Evolutionary conservation across 192 early-diverging fungal genomes (phyloP).

Genomic region (Tieghemiomyces parasiticus): DNA sequence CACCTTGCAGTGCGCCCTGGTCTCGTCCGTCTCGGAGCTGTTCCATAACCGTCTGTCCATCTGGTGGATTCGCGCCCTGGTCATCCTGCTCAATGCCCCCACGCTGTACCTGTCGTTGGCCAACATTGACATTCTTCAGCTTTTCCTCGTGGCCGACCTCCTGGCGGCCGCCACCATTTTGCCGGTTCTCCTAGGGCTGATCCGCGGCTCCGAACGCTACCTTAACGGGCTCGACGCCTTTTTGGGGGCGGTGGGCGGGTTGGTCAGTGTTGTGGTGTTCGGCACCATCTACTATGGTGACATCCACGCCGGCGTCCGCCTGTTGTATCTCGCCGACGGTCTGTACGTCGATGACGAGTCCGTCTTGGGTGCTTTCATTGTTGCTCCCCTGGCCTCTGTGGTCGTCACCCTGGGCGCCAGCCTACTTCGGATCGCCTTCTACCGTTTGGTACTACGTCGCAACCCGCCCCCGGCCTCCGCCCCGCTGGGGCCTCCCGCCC

Average conservation of each 20-base stretch:
- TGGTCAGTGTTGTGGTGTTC: constrained; percentile 33
- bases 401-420: background rate
- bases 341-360: constrained; percentile 35
- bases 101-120: constrained; percentile 36
- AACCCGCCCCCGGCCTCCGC: too few species aligned
- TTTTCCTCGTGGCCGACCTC: constrained; percentile 46
- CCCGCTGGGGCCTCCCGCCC: too few species aligned
- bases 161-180: constrained; percentile 38
- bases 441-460: constrained; percentile 1
- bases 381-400: constrained; percentile 29
- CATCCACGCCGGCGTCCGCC: constrained; percentile 26
- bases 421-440: background rate
- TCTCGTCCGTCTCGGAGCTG: constrained; percentile 42
- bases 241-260: constrained; percentile 32
- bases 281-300: constrained; percentile 32
- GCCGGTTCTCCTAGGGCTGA: constrained; percentile 36
- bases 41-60: constrained; percentile 27
- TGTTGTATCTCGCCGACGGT: constrained; percentile 27
- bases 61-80: constrained; percentile 24
- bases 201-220: constrained; percentile 25
- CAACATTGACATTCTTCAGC: constrained; percentile 38
- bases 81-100: constrained; percentile 31
- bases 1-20: constrained; percentile 53
- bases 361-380: constrained; percentile 37
- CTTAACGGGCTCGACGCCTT: constrained; percentile 32